Conservation (phyloP, 2,329 filamentous ascomycete species). For the Madurella fahalii region DNA sequence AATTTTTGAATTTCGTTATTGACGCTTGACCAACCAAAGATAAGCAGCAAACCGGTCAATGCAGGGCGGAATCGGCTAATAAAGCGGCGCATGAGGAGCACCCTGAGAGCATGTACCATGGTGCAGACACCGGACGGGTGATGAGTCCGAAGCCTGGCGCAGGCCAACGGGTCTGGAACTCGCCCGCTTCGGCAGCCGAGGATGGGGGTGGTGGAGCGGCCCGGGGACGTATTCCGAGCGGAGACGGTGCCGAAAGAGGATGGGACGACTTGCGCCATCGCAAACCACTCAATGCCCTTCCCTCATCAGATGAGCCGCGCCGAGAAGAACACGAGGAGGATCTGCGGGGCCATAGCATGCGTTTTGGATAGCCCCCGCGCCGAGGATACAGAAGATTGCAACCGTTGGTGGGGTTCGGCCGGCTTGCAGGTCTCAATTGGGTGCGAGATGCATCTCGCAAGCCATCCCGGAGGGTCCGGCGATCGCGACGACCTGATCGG, state of each 20-base stretch:
- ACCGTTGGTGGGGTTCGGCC: neutral
- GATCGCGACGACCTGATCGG: neutral
- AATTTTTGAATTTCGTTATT: constrained; percentile 1
- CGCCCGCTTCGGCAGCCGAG: constrained; percentile 17
- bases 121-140: constrained; percentile 4
- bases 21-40: constrained; percentile 18
- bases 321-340: neutral
- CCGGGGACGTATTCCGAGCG: constrained; percentile 21
- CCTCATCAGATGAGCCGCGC: neutral
- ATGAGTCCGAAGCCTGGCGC: constrained; percentile 11
- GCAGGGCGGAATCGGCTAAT: constrained; percentile 18
- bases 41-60: constrained; percentile 18
- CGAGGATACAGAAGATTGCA: neutral
- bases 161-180: constrained; percentile 3
- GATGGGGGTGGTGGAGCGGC: constrained; percentile 13
- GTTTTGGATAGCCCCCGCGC: neutral
- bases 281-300: neutral
- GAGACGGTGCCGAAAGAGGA: constrained; percentile 15
- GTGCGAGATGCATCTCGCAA: neutral
- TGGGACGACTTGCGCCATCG: neutral
- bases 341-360: neutral
- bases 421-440: neutral
- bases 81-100: constrained; percentile 19
- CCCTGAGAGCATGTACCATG: neutral
- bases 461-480: neutral